Percentiles rank a stretch among this genome's conserved stretches.
Conservation (phyloP, 345 rosid species). For the Camelina sativa region DNA sequence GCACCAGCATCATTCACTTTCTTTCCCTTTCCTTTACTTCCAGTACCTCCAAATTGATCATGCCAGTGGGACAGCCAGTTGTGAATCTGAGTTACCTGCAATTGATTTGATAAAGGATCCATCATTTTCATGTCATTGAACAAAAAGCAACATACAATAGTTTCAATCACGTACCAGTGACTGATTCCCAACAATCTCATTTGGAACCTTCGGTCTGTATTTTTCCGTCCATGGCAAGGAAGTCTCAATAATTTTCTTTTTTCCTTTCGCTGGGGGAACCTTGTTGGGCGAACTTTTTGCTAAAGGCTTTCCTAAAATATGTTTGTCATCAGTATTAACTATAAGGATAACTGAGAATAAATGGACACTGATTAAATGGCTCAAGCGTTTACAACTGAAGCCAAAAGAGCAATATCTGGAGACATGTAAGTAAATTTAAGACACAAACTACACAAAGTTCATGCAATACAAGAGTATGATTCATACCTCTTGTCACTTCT, state of each 20-base stretch:
- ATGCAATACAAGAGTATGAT: constrained; percentile 19
- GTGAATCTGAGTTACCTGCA: constrained; percentile 90
- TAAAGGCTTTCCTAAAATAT: constrained; percentile 47
- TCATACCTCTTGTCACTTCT: constrained; percentile 63
- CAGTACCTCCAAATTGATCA: constrained; percentile 65
- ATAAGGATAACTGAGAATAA: constrained; percentile 20
- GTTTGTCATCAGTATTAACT: constrained; percentile 20
- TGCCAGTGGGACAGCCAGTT: constrained; percentile 87
- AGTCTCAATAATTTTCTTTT: constrained; percentile 52
- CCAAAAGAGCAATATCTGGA: constrained; percentile 19
- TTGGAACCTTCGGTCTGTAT: constrained; percentile 84
- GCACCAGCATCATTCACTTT: constrained; percentile 69
- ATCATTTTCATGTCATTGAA: constrained; percentile 26
- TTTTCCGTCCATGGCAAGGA: constrained; percentile 87
- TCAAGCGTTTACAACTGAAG: constrained; percentile 23
- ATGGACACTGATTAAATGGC: constrained; percentile 6
- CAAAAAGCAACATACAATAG: constrained; percentile 23
- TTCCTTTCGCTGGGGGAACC: constrained; percentile 53
- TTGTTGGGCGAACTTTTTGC: constrained; percentile 45
- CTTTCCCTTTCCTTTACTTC: constrained; percentile 76
- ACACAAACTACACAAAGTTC: constrained; percentile 35
- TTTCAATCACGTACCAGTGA: constrained; percentile 58
- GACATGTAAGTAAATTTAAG: constrained; percentile 12
- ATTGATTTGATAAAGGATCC: constrained; percentile 26
- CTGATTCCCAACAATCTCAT: constrained; percentile 89